A percentile compares a stretch with the other conserved stretches of the same genome.
phyloP scores from a whole-genome alignment of 441 rosid species.

The Biscutella laevigata region DNA sequence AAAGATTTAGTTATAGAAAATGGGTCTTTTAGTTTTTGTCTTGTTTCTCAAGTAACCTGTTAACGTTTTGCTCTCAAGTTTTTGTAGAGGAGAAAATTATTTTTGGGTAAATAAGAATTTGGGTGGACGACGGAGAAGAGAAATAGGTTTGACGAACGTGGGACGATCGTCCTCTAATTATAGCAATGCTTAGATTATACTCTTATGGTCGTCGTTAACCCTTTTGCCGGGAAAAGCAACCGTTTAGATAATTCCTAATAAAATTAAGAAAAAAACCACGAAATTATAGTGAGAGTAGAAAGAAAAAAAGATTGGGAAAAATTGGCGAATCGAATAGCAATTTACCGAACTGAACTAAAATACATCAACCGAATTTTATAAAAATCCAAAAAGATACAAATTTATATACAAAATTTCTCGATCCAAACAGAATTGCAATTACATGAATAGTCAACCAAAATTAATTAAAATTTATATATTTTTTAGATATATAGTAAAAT shows the following conservation, averaged over 20 bases:
- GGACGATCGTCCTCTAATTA: conserved; percentile 15
- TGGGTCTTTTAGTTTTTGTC: not conserved
- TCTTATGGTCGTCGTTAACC: conserved; percentile 27
- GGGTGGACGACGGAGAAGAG: conserved; percentile 22
- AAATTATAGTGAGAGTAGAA: too few relatives aligned
- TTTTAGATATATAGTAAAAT: too few relatives aligned
- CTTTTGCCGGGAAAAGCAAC: conserved; percentile 23
- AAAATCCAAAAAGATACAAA: too few relatives aligned
- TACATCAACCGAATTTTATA: too few relatives aligned
- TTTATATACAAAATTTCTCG: too few relatives aligned
- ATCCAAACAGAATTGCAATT: too few relatives aligned
- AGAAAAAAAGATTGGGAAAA: too few relatives aligned
- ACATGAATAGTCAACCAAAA: too few relatives aligned
- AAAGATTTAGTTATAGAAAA: not conserved
- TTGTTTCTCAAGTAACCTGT: not conserved
- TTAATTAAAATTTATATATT: too few relatives aligned
- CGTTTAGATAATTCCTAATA: conserved; percentile 31
- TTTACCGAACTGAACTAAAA: too few relatives aligned
- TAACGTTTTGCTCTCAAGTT: conserved; percentile 6
- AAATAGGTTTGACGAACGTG: conserved; percentile 14
- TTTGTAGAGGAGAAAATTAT: conserved; percentile 5
- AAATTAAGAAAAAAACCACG: not conserved
- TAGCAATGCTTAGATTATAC: conserved; percentile 8
- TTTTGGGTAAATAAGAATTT: conserved; percentile 16
- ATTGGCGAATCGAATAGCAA: too few relatives aligned